These are phyloP conservation scores for Trichosanthes cucumerina DNA, from an alignment of 306 rosid genomes.

Conservation along the genomic window DNA sequence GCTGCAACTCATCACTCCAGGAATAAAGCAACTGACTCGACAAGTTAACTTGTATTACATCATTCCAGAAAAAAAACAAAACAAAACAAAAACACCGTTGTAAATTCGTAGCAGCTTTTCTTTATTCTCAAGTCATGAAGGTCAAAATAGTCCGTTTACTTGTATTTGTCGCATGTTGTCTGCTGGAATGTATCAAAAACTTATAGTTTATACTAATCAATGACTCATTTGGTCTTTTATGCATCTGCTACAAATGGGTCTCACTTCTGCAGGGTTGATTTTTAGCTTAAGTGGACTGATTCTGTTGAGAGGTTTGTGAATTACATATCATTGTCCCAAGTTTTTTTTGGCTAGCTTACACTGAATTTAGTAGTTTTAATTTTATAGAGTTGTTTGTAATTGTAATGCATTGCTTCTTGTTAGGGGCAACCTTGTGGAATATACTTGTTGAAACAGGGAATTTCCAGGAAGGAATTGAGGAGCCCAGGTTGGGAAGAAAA, in stretches of 20 bases:
- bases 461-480: neutral
- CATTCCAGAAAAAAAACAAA: neutral
- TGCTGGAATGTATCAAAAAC: neutral
- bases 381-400: neutral
- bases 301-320: neutral
- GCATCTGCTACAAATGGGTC: neutral
- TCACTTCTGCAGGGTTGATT: neutral
- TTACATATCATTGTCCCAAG: neutral
- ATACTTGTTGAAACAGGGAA: neutral
- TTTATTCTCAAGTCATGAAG: neutral
- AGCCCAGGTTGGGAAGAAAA: constrained; percentile 37
- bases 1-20: neutral
- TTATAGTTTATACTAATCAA: neutral
- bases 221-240: neutral
- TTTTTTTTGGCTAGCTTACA: neutral
- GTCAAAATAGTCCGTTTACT: neutral
- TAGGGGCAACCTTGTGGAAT: neutral
- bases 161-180: neutral
- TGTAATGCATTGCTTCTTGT: constrained; percentile 7
- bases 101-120: neutral
- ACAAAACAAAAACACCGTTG: neutral
- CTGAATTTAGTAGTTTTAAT: neutral
- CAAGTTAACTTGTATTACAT: neutral
- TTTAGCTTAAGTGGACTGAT: neutral
- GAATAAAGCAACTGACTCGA: neutral